phyloP scores from a whole-genome alignment of 1,284 basidiomycete species.

The Takashimella tepidaria region DNA sequence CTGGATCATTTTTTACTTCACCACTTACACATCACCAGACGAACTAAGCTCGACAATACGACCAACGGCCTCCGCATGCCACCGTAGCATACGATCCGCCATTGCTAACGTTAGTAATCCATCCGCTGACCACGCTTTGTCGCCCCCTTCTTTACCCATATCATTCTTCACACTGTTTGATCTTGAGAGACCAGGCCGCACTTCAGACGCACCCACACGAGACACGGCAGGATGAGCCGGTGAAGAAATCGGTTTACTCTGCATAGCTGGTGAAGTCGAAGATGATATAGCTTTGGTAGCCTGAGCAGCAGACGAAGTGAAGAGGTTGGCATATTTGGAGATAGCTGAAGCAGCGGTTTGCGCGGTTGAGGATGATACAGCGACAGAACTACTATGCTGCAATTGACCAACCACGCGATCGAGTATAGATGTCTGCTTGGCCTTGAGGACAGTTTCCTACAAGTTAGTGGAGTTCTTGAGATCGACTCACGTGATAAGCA shows the following conservation, averaged over 20 bases:
- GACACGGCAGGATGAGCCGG: slow-evolving; percentile 6
- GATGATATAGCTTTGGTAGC: slow-evolving; percentile 18
- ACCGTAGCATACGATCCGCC: slow-evolving; percentile 84
- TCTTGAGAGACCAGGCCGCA: slow-evolving; percentile 2
- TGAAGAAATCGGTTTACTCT: slow-evolving; percentile 15
- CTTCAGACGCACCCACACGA: slow-evolving; percentile 6
- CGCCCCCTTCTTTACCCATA: slow-evolving; percentile 64
- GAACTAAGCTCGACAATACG: slow-evolving; percentile 82
- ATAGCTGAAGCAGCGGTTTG: slow-evolving; percentile 58
- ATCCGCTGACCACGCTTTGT: slow-evolving; percentile 70
- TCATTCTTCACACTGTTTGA: slow-evolving; percentile 18
- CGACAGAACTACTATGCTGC: slow-evolving; percentile 50
- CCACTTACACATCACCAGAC: slow-evolving; percentile 70
- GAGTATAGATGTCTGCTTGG: slow-evolving; percentile 75
- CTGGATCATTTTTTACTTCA: slow-evolving; percentile 1
- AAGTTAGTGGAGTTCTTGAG: background rate
- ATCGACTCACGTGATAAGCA: slow-evolving; percentile 72
- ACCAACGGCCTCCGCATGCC: slow-evolving; percentile 93
- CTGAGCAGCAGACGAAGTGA: slow-evolving; percentile 28
- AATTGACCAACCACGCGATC: slow-evolving; percentile 91
- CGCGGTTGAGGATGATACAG: slow-evolving; percentile 54
- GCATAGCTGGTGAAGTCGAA: slow-evolving; percentile 19
- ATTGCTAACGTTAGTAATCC: slow-evolving; percentile 68
- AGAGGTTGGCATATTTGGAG: slow-evolving; percentile 69
- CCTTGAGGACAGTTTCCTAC: slow-evolving; percentile 71